These are phyloP conservation scores for Kluyveromyces nonfermentans DNA, from an alignment of 805 yeast species.

Conservation along the genomic window DNA sequence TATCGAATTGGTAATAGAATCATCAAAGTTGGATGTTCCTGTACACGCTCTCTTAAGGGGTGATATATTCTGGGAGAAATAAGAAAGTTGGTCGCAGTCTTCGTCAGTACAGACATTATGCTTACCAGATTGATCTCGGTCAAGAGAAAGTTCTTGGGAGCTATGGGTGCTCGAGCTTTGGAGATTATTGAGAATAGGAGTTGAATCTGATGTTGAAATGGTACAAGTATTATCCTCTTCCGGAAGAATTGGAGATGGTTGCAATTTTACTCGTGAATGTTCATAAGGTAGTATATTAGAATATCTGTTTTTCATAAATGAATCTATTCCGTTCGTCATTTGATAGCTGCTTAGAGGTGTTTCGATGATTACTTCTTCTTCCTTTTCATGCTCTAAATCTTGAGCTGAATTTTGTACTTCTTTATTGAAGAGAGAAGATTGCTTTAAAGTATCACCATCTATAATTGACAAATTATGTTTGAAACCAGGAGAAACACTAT, in stretches of 20 bases:
- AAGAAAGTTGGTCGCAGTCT: neutral
- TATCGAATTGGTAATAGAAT: neutral
- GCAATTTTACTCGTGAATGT: slow-evolving; percentile 60
- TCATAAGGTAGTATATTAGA: slow-evolving; percentile 81
- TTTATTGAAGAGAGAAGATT: neutral
- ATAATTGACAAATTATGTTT: neutral
- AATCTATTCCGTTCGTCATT: slow-evolving; percentile 66
- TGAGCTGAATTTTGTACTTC: neutral
- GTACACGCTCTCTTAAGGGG: slow-evolving; percentile 1
- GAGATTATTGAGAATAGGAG: neutral
- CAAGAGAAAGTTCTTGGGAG: slow-evolving; percentile 8
- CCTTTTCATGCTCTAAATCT: neutral
- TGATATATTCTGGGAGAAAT: slow-evolving; percentile 2
- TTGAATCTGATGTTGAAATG: slow-evolving; percentile 1
- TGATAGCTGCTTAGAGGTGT: slow-evolving; percentile 27
- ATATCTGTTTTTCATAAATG: slow-evolving; percentile 73
- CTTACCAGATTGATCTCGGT: slow-evolving; percentile 21
- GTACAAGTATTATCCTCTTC: slow-evolving; percentile 7
- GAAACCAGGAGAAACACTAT: slow-evolving; percentile 1
- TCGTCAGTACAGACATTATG: neutral
- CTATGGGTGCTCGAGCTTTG: neutral
- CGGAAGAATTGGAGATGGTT: slow-evolving; percentile 25
- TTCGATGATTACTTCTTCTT: slow-evolving; percentile 7
- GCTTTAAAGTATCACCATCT: neutral
- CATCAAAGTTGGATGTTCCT: slow-evolving; percentile 5